Evolutionary conservation across 2,329 filamentous ascomycete species (phyloP).

Genomic region (Boeremia exigua): DNA sequence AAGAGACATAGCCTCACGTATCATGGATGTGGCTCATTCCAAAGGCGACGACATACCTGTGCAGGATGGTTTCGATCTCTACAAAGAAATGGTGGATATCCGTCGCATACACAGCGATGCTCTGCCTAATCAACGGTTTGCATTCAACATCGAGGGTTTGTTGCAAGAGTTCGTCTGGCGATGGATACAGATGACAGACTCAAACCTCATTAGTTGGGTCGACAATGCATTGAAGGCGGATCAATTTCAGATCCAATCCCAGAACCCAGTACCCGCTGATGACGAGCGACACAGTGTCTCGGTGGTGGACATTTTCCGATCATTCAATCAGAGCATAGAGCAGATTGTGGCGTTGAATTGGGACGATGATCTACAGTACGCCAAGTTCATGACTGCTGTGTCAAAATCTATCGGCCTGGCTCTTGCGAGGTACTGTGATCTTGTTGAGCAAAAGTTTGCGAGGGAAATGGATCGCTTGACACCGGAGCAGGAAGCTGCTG

Average conservation of each 20-base stretch:
- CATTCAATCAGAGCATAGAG: conserved; percentile 91
- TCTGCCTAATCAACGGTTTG: conserved; percentile 74
- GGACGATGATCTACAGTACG: conserved; percentile 92
- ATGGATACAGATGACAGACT: conserved; percentile 85
- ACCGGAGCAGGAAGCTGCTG: conserved; percentile 81
- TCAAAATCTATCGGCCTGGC: conserved; percentile 84
- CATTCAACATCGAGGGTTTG: conserved; percentile 84
- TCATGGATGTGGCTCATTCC: conserved; percentile 74
- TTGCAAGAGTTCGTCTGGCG: conserved; percentile 94
- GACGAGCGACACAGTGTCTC: conserved; percentile 91
- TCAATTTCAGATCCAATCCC: conserved; percentile 75
- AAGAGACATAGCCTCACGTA: conserved; percentile 80
- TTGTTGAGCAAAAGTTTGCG: conserved; percentile 82
- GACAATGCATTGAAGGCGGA: conserved; percentile 92
- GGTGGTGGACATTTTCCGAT: conserved; percentile 88
- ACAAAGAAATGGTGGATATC: conserved; percentile 85
- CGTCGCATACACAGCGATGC: conserved; percentile 79
- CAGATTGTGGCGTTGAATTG: conserved; percentile 86
- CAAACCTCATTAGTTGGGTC: conserved; percentile 80
- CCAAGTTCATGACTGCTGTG: conserved; percentile 94
- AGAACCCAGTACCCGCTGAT: conserved; percentile 70
- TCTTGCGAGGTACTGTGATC: conserved; percentile 87
- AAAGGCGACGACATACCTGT: conserved; percentile 79
- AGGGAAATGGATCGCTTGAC: conserved; percentile 93
- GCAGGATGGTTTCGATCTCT: conserved; percentile 92